Evolutionary conservation across 306 rosid genomes (phyloP), one percentile per base, ranked within the genome.

Genomic region (Phaseolus lunatus): DNA sequence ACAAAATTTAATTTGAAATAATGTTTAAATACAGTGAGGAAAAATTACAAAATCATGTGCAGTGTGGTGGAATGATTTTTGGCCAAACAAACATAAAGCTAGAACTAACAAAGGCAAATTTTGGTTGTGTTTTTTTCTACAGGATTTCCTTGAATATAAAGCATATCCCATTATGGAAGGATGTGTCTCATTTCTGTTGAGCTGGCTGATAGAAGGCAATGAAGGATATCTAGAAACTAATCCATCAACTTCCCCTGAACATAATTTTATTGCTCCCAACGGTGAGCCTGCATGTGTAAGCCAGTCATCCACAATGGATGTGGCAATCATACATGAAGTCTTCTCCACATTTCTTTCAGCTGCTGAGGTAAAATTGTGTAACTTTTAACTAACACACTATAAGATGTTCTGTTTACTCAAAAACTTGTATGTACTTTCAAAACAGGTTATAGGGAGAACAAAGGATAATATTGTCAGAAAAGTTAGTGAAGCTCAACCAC

Each of bases 241-340:
- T 59, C 97, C 97, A 31, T 92, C 97, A 64, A 92, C 97, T 73
- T 92, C 97, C 61, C 97, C 97, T 5, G 97, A 92, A 58, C 97
- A 92, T 78, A 56, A 50, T 82, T 91, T 91, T 68, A 72, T 78
- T 50, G 88, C 97, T 70, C 88, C 94, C 54, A 87, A 87, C 35
- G 91, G 93, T 48, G 84, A 92, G 84, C 91, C 72, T 50, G 97
- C 97, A 76, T 76, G 91, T 54, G 97, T 92, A 67, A 88, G 93
- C 86, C 81, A 82, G 81, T 92, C 95, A 49, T 65, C 97, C 68
- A 92, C 95, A 56, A 92, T 92, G 97, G 95, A 92, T 79, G 81
- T 87, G 56, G 67, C 93, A 47, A 88, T 92, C 80, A 82, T 90
- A 23, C 84, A 81, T 37, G 97, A 92, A 86, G 89, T 92, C 67